Evolutionary conservation across 164 flowering plant species (phyloP).

Genomic region (Annona cherimola): DNA sequence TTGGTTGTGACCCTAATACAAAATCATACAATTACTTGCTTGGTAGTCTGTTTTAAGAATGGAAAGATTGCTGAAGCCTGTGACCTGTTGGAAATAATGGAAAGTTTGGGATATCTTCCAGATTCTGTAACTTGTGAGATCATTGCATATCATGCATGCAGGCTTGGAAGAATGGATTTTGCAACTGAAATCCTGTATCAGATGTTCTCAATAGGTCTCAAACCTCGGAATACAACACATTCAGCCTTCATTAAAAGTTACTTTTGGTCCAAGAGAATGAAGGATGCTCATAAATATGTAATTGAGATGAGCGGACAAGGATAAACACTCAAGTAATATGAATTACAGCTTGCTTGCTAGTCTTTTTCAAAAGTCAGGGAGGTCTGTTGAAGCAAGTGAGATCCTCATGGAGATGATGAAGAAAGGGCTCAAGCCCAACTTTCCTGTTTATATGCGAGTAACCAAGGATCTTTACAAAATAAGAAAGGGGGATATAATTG

Average conservation of each 20-base stretch:
- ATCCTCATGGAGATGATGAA: slow-evolving; percentile 58
- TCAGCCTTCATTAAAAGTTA: slow-evolving; percentile 49
- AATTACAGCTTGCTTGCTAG: slow-evolving; percentile 52
- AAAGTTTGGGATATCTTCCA: slow-evolving; percentile 29
- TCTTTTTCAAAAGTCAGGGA: slow-evolving; percentile 40
- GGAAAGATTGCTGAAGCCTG: slow-evolving; percentile 34
- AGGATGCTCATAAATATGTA: slow-evolving; percentile 48
- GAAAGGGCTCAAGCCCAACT: slow-evolving; percentile 53
- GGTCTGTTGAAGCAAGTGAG: slow-evolving; percentile 31
- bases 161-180: slow-evolving; percentile 33
- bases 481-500: slow-evolving; percentile 27
- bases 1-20: slow-evolving; percentile 33
- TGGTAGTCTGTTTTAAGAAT: slow-evolving; percentile 44
- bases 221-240: slow-evolving; percentile 56
- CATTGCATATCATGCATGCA: slow-evolving; percentile 31
- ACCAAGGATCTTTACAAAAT: slow-evolving; percentile 28
- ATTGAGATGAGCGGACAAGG: slow-evolving; percentile 24
- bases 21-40: slow-evolving; percentile 44
- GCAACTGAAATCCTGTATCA: slow-evolving; percentile 32
- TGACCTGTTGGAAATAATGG: slow-evolving; percentile 39
- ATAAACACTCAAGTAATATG: slow-evolving; percentile 27
- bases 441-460: slow-evolving; percentile 33
- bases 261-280: slow-evolving; percentile 25
- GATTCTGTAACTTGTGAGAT: slow-evolving; percentile 57
- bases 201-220: slow-evolving; percentile 39